Evolutionary conservation across 129 eudicot genomes (phyloP).

Genomic region (Pittosporum tobira): DNA sequence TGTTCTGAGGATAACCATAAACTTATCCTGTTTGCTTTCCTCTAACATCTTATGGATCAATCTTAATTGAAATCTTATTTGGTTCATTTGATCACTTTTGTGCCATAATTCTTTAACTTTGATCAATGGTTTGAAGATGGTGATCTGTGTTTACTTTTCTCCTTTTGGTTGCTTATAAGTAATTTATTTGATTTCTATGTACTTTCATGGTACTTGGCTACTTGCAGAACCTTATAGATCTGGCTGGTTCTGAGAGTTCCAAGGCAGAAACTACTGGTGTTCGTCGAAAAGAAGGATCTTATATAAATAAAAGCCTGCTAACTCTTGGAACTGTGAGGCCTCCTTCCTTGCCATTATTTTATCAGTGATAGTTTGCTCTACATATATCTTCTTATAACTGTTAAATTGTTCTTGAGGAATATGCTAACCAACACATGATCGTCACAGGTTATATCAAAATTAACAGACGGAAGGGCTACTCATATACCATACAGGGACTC

Average conservation of each 20-base stretch:
- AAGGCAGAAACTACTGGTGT: constrained; percentile 88
- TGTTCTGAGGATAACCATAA: constrained; percentile 17
- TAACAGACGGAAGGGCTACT: constrained; percentile 67
- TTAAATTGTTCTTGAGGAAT: constrained; percentile 15
- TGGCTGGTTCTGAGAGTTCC: constrained; percentile 99
- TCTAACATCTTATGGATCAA: neutral
- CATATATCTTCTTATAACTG: constrained; percentile 15
- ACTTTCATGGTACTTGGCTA: constrained; percentile 15
- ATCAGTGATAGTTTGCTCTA: constrained; percentile 32
- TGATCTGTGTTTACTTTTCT: neutral
- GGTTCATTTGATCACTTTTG: constrained; percentile 8
- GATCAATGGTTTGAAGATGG: too few species aligned
- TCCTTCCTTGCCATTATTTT: constrained; percentile 35
- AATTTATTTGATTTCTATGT: constrained; percentile 3
- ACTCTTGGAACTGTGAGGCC: constrained; percentile 99
- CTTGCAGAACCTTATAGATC: constrained; percentile 94
- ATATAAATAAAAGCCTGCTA: constrained; percentile 89
- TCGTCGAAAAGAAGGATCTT: constrained; percentile 94
- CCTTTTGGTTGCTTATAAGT: neutral
- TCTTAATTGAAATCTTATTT: constrained; percentile 9
- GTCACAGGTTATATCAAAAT: constrained; percentile 77
- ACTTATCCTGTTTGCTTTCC: neutral
- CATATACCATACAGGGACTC: constrained; percentile 94
- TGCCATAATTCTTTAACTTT: constrained; percentile 9
- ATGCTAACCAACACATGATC: constrained; percentile 15